Evolutionary conservation across 2,329 filamentous ascomycete genomes (phyloP).

Genomic region (Monosporascus sp.): DNA sequence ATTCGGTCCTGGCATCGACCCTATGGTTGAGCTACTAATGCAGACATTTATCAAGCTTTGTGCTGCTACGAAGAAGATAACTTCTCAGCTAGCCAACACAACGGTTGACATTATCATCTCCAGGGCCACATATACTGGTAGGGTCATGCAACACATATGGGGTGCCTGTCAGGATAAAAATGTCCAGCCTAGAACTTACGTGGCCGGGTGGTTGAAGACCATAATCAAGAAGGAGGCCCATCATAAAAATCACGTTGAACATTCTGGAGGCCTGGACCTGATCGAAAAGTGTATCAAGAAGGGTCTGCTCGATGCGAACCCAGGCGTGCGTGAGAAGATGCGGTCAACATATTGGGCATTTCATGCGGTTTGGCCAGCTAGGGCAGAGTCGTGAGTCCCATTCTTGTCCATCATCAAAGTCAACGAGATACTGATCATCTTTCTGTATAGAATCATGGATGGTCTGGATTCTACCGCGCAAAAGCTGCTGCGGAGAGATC

Average conservation of each 20-base stretch:
- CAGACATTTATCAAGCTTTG: slow-evolving; percentile 87
- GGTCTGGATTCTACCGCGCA: slow-evolving; percentile 73
- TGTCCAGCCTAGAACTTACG: slow-evolving; percentile 74
- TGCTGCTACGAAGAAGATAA: slow-evolving; percentile 87
- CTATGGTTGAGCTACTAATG: slow-evolving; percentile 84
- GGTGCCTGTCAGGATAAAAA: slow-evolving; percentile 88
- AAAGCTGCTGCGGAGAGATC: slow-evolving; percentile 74
- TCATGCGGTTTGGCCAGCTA: slow-evolving; percentile 68
- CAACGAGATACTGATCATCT: slow-evolving; percentile 1
- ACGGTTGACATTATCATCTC: slow-evolving; percentile 78
- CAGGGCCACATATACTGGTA: slow-evolving; percentile 70
- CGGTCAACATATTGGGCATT: slow-evolving; percentile 85
- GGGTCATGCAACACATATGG: slow-evolving; percentile 82
- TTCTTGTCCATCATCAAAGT: background rate
- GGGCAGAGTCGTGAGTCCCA: slow-evolving; percentile 62
- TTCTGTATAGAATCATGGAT: slow-evolving; percentile 62
- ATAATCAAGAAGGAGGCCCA: slow-evolving; percentile 70
- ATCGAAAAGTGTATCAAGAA: slow-evolving; percentile 87
- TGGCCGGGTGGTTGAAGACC: slow-evolving; percentile 77
- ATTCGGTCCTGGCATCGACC: slow-evolving; percentile 73
- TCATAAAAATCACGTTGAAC: slow-evolving; percentile 79
- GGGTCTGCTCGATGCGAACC: slow-evolving; percentile 83
- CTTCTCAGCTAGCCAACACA: slow-evolving; percentile 72
- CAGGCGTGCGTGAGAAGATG: slow-evolving; percentile 81
- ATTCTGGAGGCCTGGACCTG: slow-evolving; percentile 73